phyloP scores from a whole-genome alignment of 768 basidiomycete species.

The Phaeotremella skinneri region DNA sequence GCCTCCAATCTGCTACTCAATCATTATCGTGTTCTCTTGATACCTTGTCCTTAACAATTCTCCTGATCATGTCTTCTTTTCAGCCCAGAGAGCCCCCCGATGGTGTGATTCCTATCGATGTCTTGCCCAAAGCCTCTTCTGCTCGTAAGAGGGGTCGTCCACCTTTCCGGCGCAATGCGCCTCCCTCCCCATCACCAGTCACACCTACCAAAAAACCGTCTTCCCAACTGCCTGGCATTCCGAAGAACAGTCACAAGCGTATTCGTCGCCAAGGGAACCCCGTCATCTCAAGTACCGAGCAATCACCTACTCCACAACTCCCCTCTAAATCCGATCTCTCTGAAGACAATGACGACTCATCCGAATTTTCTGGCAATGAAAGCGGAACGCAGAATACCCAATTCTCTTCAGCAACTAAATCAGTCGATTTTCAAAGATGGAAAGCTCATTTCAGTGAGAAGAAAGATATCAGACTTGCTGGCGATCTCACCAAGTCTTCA shows the following conservation, averaged over 20 bases:
- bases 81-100: too few relatives aligned
- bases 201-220: not conserved
- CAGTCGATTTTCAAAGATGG: not conserved
- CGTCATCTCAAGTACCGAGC: too few relatives aligned
- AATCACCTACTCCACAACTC: too few relatives aligned
- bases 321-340: too few relatives aligned
- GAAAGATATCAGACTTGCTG: not conserved
- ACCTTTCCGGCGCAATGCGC: not conserved
- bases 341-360: too few relatives aligned
- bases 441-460: not conserved
- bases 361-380: not conserved
- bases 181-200: too few relatives aligned
- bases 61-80: too few relatives aligned
- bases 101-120: not conserved
- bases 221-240: not conserved
- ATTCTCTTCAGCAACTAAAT: not conserved
- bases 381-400: not conserved
- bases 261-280: too few relatives aligned
- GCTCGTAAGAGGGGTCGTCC: not conserved
- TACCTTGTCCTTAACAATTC: too few relatives aligned
- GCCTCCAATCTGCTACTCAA: too few relatives aligned
- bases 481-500: not conserved
- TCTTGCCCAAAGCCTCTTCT: not conserved
- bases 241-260: too few relatives aligned
- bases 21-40: too few relatives aligned